Conservation (phyloP, 176 grass and related monocot species). For the Typha latifolia region DNA sequence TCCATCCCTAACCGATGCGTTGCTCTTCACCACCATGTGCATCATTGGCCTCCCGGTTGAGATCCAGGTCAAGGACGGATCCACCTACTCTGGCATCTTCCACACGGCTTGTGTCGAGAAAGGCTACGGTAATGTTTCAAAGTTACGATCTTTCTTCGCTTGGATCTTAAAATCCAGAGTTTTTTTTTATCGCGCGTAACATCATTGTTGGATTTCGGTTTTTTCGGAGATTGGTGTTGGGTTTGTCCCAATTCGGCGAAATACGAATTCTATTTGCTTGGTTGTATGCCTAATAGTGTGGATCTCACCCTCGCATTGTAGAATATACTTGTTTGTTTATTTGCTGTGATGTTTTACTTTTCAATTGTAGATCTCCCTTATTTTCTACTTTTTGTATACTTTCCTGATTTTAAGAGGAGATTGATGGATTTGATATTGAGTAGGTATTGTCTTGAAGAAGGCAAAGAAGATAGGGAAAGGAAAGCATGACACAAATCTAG, state of each 20-base stretch:
- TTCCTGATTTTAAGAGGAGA: not conserved
- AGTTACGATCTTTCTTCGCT: not conserved
- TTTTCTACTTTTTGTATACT: too few species aligned
- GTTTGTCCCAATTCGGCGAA: not conserved
- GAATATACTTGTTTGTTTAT: too few species aligned
- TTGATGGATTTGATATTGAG: conserved; percentile 27
- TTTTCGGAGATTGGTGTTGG: not conserved
- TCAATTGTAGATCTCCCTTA: too few species aligned
- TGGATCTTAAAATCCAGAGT: not conserved
- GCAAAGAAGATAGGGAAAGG: conserved; percentile 67
- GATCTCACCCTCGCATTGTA: not conserved
- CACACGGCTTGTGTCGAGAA: conserved; percentile 70
- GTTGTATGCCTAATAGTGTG: not conserved
- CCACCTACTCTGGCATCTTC: conserved; percentile 82
- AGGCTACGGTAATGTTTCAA: conserved; percentile 39
- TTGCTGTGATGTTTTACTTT: too few species aligned
- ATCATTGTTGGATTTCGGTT: not conserved
- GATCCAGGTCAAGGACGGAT: conserved; percentile 90
- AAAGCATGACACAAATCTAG: conserved; percentile 41
- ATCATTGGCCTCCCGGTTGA: conserved; percentile 78
- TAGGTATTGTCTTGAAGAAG: conserved; percentile 93
- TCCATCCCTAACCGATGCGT: conserved; percentile 26
- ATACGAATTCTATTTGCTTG: too few species aligned
- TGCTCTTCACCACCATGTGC: conserved; percentile 60
- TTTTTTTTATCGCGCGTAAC: too few species aligned